These are phyloP conservation scores for Corchorus capsularis DNA, from an alignment of 345 rosid genomes.

Conservation along the genomic window DNA sequence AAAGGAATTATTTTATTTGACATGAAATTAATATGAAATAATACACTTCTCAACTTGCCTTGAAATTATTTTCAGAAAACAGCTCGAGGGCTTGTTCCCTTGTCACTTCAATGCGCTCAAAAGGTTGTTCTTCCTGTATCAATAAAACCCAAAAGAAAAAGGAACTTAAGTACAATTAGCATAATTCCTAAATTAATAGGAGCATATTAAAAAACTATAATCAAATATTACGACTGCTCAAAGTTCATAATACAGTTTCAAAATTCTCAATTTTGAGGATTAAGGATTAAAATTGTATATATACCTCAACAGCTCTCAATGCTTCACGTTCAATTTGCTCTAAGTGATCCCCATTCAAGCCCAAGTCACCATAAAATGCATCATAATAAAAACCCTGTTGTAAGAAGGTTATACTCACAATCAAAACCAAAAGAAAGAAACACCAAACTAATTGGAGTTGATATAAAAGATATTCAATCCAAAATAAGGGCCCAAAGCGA, in stretches of 20 bases:
- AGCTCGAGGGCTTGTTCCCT: conserved; percentile 84
- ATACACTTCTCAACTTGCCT: conserved; percentile 49
- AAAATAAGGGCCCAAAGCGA: not conserved
- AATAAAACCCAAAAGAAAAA: not conserved
- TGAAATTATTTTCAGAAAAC: conserved; percentile 86
- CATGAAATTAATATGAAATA: not conserved
- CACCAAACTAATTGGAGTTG: no score
- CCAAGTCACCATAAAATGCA: conserved; percentile 86
- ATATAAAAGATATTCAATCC: not conserved
- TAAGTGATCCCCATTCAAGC: conserved; percentile 87
- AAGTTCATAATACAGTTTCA: not conserved
- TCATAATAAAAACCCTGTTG: conserved; percentile 95
- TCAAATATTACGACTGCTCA: not conserved
- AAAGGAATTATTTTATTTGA: not conserved
- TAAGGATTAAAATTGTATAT: no score
- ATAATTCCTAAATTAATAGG: not conserved
- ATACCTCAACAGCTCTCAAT: conserved; percentile 73
- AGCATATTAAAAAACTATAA: not conserved
- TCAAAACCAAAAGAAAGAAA: conserved; percentile 1
- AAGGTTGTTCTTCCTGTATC: conserved; percentile 78
- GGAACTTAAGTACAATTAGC: not conserved
- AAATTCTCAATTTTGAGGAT: not conserved
- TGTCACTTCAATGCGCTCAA: conserved; percentile 96
- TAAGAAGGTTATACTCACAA: conserved; percentile 1
- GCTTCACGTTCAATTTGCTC: conserved; percentile 73